Base-by-base conservation (phyloP, 176 grass and related monocot genomes). In the Eragrostis curvula region DNA sequence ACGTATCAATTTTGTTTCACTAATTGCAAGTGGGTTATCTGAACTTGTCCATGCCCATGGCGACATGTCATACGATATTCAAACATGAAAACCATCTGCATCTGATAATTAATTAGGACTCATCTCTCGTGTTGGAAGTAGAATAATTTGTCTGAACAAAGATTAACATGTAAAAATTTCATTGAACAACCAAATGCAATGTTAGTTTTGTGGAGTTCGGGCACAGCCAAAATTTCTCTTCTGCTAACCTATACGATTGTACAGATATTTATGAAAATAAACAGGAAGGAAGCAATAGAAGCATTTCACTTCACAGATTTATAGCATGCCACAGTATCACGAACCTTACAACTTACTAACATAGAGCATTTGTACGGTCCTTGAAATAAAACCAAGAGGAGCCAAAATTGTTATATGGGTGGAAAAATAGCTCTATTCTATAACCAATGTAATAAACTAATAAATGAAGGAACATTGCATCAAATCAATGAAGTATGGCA, bases 11-110 rank as follows among this genome's bases (percentile, higher is more conserved):
- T 47, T 21, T 12, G 68, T 28, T 66, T 80, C 57, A 66, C 29
- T 23, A 57, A 20, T 40, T 23, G 18, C 24, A 74, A 32, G 36
- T 36, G 58, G 46, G 39, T 14, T 80, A 79, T 39, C 56, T 45
- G 45, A 66, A 73, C 46, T 52, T n/a, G 69, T 29, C 4, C 2
- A 72, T 29, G 45, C 9, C 48, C n/a, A 66, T 65, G 45, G 21
- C n/a, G 27, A 44, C 46, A 73, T 63, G 8, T 57, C 9, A 66
- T 50, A 58, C 36, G 25, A 55, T 7, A 79, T 55, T 73, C 21
- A 85, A 51, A 65, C 25, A 85, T 17, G 28, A 44, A 53, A 79
- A 53, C 45, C 5, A 85, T 64, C 56, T 53, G 75, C 45, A 72
- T 72, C 55, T 85, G 9, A 72, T 29, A 45, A 50, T 44, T 6